These are phyloP conservation scores for Rhizopogon vulgaris DNA, from an alignment of 768 basidiomycete genomes.

Conservation along the genomic window DNA sequence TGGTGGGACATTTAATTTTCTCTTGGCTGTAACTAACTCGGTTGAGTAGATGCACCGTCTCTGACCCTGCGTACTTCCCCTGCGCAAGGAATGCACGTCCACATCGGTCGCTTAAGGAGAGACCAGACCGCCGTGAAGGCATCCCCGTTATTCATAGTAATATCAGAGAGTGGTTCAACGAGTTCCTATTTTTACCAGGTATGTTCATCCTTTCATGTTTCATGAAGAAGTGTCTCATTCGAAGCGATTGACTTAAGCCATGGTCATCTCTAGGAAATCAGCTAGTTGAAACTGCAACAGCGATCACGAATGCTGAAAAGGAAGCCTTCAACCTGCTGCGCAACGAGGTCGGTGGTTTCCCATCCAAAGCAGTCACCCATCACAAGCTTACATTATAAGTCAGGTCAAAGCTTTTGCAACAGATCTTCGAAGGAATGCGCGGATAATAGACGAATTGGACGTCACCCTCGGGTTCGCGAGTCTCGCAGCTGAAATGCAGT, in stretches of 20 bases:
- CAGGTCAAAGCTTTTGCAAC: conserved; percentile 59
- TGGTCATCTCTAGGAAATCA: conserved; percentile 73
- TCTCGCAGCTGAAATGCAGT: conserved; percentile 71
- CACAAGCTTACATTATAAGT: conserved; percentile 1
- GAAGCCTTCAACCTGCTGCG: conserved; percentile 68
- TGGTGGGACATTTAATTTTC: conserved; percentile 30
- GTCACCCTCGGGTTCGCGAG: conserved; percentile 76
- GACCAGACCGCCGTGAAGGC: conserved; percentile 46
- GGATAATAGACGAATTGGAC: conserved; percentile 83
- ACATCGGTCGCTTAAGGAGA: conserved; percentile 58
- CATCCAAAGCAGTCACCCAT: background rate
- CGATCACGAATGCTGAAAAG: conserved; percentile 56
- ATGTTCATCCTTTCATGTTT: conserved; percentile 2
- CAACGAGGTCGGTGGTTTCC: conserved; percentile 42
- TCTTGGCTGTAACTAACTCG: background rate
- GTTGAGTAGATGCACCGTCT: conserved; percentile 55
- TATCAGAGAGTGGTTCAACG: conserved; percentile 62
- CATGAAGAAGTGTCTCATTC: background rate
- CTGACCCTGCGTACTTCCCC: conserved; percentile 65
- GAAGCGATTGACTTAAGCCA: conserved; percentile 33
- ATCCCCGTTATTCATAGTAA: conserved; percentile 45
- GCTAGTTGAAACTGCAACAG: conserved; percentile 51
- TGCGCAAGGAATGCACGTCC: conserved; percentile 70
- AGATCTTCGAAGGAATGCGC: conserved; percentile 65
- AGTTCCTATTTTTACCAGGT: conserved; percentile 66